Evolutionary conservation across 2,329 filamentous ascomycete genomes (phyloP).

Genomic region (Neonectria punicea): DNA sequence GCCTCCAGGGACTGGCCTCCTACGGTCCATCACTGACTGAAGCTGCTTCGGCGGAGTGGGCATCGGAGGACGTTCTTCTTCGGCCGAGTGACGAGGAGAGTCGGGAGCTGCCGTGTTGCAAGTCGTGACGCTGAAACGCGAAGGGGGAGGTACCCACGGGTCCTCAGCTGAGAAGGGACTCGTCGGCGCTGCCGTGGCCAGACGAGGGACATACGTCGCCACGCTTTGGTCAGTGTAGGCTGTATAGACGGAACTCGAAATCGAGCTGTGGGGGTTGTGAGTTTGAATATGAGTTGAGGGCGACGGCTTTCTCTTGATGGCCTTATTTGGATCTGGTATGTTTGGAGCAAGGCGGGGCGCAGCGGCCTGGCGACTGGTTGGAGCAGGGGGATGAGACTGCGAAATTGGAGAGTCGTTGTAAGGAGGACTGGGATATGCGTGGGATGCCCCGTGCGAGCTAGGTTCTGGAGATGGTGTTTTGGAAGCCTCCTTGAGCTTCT

Average conservation of each 20-base stretch:
- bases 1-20: slow-evolving; percentile 43
- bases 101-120: slow-evolving; percentile 61
- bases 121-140: slow-evolving; percentile 73
- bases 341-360: slow-evolving; percentile 36
- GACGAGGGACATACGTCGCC: slow-evolving; percentile 25
- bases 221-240: slow-evolving; percentile 40
- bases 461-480: slow-evolving; percentile 39
- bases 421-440: slow-evolving; percentile 50
- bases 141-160: slow-evolving; percentile 63
- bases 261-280: slow-evolving; percentile 46
- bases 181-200: slow-evolving; percentile 26
- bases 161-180: slow-evolving; percentile 41
- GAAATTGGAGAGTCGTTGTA: slow-evolving; percentile 41
- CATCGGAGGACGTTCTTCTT: slow-evolving; percentile 40
- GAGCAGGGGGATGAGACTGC: slow-evolving; percentile 33
- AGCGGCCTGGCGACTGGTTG: slow-evolving; percentile 10
- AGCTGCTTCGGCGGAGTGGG: slow-evolving; percentile 37
- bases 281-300: slow-evolving; percentile 44
- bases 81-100: slow-evolving; percentile 39
- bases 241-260: slow-evolving; percentile 51
- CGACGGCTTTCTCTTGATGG: slow-evolving; percentile 59
- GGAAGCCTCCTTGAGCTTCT: slow-evolving; percentile 44
- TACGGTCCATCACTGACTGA: slow-evolving; percentile 47
- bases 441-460: slow-evolving; percentile 30
- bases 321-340: slow-evolving; percentile 47